These are phyloP conservation scores for Earliella scabrosa DNA, from an alignment of 1,284 basidiomycete species.

Conservation along the genomic window DNA sequence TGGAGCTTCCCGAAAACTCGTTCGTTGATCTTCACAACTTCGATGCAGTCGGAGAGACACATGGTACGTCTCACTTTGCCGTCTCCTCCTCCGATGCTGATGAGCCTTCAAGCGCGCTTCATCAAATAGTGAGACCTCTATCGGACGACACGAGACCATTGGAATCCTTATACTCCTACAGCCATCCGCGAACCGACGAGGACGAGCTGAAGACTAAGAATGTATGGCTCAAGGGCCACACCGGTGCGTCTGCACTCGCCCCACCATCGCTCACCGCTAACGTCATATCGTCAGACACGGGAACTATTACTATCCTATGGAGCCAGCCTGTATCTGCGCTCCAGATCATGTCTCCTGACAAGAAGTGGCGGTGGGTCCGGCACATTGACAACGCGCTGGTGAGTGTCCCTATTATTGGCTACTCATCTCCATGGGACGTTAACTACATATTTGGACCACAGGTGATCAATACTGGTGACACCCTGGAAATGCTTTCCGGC, in stretches of 20 bases:
- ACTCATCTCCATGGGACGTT: background rate
- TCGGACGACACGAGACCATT: too few species aligned
- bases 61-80: slow-evolving; percentile 31
- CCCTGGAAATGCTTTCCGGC: slow-evolving; percentile 58
- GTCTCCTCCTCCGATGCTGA: background rate
- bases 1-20: slow-evolving; percentile 37
- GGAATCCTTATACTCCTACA: too few species aligned
- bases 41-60: slow-evolving; percentile 27
- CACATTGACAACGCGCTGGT: slow-evolving; percentile 64
- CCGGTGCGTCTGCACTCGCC: slow-evolving; percentile 40
- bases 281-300: slow-evolving; percentile 46
- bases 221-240: slow-evolving; percentile 67
- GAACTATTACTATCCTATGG: slow-evolving; percentile 57
- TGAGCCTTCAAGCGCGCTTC: slow-evolving; percentile 30
- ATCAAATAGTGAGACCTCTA: slow-evolving; percentile 45
- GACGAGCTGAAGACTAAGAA: slow-evolving; percentile 57
- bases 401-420: background rate
- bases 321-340: slow-evolving; percentile 63
- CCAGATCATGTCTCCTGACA: slow-evolving; percentile 58
- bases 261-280: background rate
- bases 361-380: slow-evolving; percentile 61
- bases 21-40: slow-evolving; percentile 43
- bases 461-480: slow-evolving; percentile 65
- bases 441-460: slow-evolving; percentile 11
- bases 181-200: slow-evolving; percentile 41